Percentiles rank a stretch among this genome's conserved stretches.
phyloP scores from a whole-genome alignment of 2,329 filamentous ascomycete genomes.

The Aphanoascus verrucosus region DNA sequence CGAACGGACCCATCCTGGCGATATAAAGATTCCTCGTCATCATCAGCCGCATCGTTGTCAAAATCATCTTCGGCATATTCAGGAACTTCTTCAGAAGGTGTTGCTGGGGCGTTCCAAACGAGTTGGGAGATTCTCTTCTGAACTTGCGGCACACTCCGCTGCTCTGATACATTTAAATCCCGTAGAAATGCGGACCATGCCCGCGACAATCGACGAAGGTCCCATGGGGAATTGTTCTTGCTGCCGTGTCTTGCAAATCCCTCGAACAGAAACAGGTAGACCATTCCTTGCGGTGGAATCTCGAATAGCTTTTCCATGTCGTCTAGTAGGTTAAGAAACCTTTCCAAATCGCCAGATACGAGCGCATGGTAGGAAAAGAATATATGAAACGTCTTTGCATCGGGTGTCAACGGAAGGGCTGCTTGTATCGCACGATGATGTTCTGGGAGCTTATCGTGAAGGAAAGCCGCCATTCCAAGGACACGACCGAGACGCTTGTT shows the following conservation, averaged over 20 bases:
- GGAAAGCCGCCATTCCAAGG: conserved; percentile 37
- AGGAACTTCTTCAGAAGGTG: background rate
- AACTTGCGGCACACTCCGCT: conserved; percentile 17
- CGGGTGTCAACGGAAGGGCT: conserved; percentile 56
- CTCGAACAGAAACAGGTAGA: conserved; percentile 73
- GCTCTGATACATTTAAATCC: conserved; percentile 29
- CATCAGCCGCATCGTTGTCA: background rate
- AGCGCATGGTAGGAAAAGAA: conserved; percentile 65
- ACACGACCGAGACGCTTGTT: conserved; percentile 38
- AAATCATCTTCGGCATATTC: background rate
- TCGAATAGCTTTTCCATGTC: conserved; percentile 63
- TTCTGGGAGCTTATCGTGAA: conserved; percentile 42
- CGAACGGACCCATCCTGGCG: background rate
- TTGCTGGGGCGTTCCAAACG: conserved; percentile 9
- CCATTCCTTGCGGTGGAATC: conserved; percentile 59
- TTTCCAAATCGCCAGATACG: conserved; percentile 58
- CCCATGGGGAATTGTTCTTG: conserved; percentile 59
- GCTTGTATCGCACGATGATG: conserved; percentile 54
- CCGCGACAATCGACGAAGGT: conserved; percentile 52
- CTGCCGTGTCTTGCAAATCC: conserved; percentile 69
- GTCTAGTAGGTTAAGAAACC: conserved; percentile 58
- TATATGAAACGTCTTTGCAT: conserved; percentile 68
- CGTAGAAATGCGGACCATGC: conserved; percentile 56
- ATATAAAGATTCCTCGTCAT: too few relatives aligned
- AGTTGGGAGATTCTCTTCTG: conserved; percentile 14